A percentile compares a stretch with the other conserved stretches of the same genome.
phyloP scores from a whole-genome alignment of 441 rosid species.

The Brassica hybrid region DNA sequence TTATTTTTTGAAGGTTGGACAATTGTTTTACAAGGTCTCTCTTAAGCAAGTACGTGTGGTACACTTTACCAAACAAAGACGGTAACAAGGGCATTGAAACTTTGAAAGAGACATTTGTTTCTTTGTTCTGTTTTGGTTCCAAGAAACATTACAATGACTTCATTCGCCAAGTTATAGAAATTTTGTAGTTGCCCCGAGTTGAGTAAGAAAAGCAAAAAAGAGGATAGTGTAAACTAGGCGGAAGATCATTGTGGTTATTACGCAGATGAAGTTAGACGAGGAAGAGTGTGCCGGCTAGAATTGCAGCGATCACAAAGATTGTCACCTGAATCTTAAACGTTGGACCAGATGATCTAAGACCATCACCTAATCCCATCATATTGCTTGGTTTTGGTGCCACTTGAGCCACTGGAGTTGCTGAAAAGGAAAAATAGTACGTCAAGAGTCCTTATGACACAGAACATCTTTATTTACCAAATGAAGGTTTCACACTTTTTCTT shows the following conservation, averaged over 20 bases:
- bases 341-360: conserved; percentile 5
- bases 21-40: conserved; percentile 41
- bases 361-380: background rate
- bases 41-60: conserved; percentile 61
- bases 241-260: background rate
- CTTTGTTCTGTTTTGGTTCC: background rate
- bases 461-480: background rate
- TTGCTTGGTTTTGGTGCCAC: conserved; percentile 2
- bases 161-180: background rate
- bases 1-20: background rate
- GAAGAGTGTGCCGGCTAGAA: background rate
- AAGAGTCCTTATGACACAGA: background rate
- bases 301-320: background rate
- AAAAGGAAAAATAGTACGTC: background rate
- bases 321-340: conserved; percentile 1
- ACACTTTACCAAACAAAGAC: background rate
- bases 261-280: background rate
- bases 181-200: background rate
- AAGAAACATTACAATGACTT: conserved; percentile 6
- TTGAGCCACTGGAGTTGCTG: conserved; percentile 8
- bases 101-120: background rate
- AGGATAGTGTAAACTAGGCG: background rate
- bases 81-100: background rate
- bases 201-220: background rate
- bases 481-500: background rate